Evolutionary conservation across 768 basidiomycete genomes (phyloP).

Genomic region (Sistotremastrum niveocremeum): DNA sequence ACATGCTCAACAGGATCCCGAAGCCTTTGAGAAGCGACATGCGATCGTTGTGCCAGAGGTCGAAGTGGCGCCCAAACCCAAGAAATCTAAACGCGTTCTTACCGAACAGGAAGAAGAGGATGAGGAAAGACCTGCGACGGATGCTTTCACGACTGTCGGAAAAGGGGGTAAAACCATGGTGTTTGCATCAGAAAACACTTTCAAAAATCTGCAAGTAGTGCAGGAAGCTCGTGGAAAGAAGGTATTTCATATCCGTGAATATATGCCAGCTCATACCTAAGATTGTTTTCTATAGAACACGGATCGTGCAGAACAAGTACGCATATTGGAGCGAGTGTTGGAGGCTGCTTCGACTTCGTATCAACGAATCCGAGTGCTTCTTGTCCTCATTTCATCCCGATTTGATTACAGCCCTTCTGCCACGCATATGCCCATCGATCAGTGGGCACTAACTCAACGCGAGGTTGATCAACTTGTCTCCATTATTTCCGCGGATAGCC

Average conservation of each 20-base stretch:
- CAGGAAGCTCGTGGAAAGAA: conserved; percentile 95
- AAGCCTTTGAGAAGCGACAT: conserved; percentile 73
- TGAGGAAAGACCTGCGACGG: conserved; percentile 26
- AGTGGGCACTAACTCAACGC: conserved; percentile 76
- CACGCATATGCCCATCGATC: conserved; percentile 82
- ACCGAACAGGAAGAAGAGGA: conserved; percentile 29
- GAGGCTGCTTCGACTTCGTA: conserved; percentile 81
- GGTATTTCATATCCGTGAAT: conserved; percentile 27
- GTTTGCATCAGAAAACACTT: conserved; percentile 73
- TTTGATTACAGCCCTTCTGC: conserved; percentile 93
- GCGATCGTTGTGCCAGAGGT: conserved; percentile 33
- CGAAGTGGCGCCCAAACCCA: conserved; percentile 22
- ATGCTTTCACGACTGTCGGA: conserved; percentile 83
- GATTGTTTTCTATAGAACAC: conserved; percentile 54
- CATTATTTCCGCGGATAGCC: conserved; percentile 54
- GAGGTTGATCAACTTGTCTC: conserved; percentile 84
- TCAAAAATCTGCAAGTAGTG: conserved; percentile 82
- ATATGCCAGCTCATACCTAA: background rate
- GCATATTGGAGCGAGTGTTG: conserved; percentile 75
- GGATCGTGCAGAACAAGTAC: conserved; percentile 88
- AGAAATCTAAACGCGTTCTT: conserved; percentile 22
- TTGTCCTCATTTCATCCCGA: conserved; percentile 85
- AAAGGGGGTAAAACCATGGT: conserved; percentile 77
- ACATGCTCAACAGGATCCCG: conserved; percentile 54
- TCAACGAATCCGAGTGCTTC: conserved; percentile 85